Base-by-base conservation (phyloP, 305 asterid genomes). In the Plantago lanceolata region DNA sequence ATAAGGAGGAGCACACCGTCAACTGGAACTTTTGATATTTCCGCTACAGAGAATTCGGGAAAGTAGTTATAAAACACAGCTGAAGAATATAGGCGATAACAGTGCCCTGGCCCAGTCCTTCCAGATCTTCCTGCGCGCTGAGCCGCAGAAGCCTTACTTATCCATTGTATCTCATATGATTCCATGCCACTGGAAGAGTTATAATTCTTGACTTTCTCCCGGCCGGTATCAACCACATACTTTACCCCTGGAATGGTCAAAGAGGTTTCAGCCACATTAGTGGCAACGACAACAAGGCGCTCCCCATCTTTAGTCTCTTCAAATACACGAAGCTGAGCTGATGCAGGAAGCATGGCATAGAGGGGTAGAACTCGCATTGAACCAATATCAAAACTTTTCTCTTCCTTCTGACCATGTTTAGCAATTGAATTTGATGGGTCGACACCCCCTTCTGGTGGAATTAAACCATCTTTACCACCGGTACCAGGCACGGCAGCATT, bases 91-190 rank as follows among this genome's bases (percentile, higher is more conserved):
- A 92, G 83, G 45, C 97, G 93, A 77, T 92, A 92, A 73, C 96
- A 92, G 68, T 92, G 97, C 24, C 98, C 98, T 21, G 98, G 98
- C 48, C 94, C 95, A 43, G 95, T 92, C 74, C 98, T 82, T 74
- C 96, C 98, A 66, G 98, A 94, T 73, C 96, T 79, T 64, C 98
- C 98, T 1, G 96, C 85, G 63, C 98, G 95, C 77, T 92, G 98
- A 50, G 89, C 68, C 2, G 96, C 98, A 63, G 98, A 92, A 66
- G 98, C 98, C 79, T 92, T 85, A 72, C 98, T 92, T 74, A 92
- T 87, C 95, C 96, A 92, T 68, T 92, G 95, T 65, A 89, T 69
- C 68, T 87, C 96, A 73, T 75, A 92, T 12, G 86, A 68, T 71
- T 86, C 98, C 87, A 92, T 85, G 57, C 96, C 98, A 24, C 74